Conservation (phyloP, 1,284 basidiomycete species). For the Ceratobasidium sp. region DNA sequence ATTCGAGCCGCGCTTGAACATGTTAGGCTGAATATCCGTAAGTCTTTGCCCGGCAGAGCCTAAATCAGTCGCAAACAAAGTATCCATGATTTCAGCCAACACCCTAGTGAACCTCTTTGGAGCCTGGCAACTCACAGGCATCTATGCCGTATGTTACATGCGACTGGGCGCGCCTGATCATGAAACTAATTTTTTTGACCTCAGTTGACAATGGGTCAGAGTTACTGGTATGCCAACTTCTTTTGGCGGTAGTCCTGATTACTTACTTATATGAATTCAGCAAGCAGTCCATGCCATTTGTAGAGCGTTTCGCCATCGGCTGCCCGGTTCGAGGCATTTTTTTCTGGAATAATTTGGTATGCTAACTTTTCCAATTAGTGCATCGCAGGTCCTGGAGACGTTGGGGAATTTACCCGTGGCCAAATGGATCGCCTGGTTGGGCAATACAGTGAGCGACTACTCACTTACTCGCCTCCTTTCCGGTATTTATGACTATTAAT, state of each 20-base stretch:
- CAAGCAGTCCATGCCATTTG: conserved; percentile 42
- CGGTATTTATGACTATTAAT: neutral
- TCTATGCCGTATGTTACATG: conserved; percentile 47
- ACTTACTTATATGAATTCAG: conserved; percentile 39
- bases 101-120: conserved; percentile 45
- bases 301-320: conserved; percentile 47
- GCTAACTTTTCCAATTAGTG: neutral
- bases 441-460: conserved; percentile 43
- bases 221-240: conserved; percentile 46
- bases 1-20: conserved; percentile 48
- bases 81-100: conserved; percentile 29
- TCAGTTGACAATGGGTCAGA: conserved; percentile 32
- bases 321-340: conserved; percentile 44
- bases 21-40: conserved; percentile 48
- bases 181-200: neutral
- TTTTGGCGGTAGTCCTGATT: neutral
- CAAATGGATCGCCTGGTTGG: conserved; percentile 50
- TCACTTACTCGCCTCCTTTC: neutral
- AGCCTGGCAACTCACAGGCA: conserved; percentile 48
- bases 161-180: neutral
- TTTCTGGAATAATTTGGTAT: neutral
- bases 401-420: conserved; percentile 48
- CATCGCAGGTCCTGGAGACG: conserved; percentile 42
- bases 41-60: conserved; percentile 41
- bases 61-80: conserved; percentile 32